phyloP scores from a whole-genome alignment of 768 basidiomycete genomes.

The Phallus indusiatus region DNA sequence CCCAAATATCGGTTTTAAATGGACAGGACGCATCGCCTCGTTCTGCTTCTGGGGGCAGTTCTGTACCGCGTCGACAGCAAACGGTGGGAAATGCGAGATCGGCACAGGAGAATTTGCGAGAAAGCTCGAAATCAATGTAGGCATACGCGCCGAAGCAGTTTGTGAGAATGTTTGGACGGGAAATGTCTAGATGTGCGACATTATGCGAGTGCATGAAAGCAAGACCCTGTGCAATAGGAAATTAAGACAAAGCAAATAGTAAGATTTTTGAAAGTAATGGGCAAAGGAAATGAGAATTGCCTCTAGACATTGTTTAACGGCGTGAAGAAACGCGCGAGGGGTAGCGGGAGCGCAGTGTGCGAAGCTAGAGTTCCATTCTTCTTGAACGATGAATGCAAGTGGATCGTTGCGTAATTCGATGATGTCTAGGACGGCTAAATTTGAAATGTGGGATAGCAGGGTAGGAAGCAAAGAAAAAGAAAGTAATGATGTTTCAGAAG shows the following conservation, averaged over 20 bases:
- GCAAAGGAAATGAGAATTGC: slow-evolving; percentile 23
- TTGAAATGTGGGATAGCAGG: not conserved
- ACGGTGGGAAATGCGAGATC: slow-evolving; percentile 25
- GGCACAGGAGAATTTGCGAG: slow-evolving; percentile 34
- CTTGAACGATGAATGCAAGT: slow-evolving; percentile 67
- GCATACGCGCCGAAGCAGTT: slow-evolving; percentile 57
- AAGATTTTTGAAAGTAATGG: not conserved
- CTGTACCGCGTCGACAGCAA: slow-evolving; percentile 44
- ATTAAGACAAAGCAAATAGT: not conserved
- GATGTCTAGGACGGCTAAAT: slow-evolving; percentile 53
- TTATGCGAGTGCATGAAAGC: slow-evolving; percentile 59
- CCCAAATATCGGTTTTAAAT: slow-evolving; percentile 70
- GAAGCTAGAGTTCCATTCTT: slow-evolving; percentile 66
- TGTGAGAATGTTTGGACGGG: slow-evolving; percentile 57
- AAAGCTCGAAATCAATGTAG: slow-evolving; percentile 67
- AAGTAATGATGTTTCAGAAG: slow-evolving; percentile 3
- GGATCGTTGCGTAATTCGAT: slow-evolving; percentile 43
- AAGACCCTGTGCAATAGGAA: slow-evolving; percentile 38
- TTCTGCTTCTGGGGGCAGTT: slow-evolving; percentile 64
- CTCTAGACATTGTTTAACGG: slow-evolving; percentile 61
- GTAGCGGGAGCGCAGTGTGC: slow-evolving; percentile 42
- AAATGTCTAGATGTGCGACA: slow-evolving; percentile 67
- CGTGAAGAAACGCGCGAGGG: slow-evolving; percentile 42
- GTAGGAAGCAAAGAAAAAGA: not conserved
- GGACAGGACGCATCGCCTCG: slow-evolving; percentile 40